Percentiles rank a stretch among this genome's conserved stretches.
phyloP scores from a whole-genome alignment of 331 rosid species.

The Pyrus hybrid region DNA sequence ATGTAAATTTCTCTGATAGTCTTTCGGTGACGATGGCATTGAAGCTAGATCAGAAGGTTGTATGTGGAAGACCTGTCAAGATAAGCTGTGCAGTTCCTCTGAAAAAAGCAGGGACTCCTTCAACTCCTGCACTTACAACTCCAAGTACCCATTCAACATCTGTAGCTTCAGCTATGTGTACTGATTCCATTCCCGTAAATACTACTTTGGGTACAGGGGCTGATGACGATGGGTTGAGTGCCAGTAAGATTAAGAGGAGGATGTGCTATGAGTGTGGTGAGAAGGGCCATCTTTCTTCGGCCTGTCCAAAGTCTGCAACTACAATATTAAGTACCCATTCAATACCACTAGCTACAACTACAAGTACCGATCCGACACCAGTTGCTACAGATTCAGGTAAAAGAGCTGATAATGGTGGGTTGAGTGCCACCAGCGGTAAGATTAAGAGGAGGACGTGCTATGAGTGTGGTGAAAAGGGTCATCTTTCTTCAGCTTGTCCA shows the following conservation, averaged over 20 bases:
- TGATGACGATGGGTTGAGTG: not conserved
- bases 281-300: constrained; percentile 68
- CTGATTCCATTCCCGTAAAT: not conserved
- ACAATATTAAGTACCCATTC: not conserved
- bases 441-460: constrained; percentile 70
- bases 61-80: constrained; percentile 62
- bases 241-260: constrained; percentile 62
- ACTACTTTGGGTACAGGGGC: not conserved
- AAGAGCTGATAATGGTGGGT: not conserved
- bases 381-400: not conserved
- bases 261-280: constrained; percentile 78
- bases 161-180: not conserved
- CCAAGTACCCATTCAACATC: not conserved
- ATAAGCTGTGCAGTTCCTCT: constrained; percentile 82
- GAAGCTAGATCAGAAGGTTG: constrained; percentile 56
- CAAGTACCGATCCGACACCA: not conserved
- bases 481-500: constrained; percentile 32
- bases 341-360: not conserved
- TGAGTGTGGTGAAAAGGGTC: constrained; percentile 86
- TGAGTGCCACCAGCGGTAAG: constrained; percentile 42
- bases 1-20: constrained; percentile 59
- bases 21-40: constrained; percentile 57
- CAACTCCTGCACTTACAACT: constrained; percentile 11
- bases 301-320: not conserved
- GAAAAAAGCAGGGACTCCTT: constrained; percentile 29